Evolutionary conservation across 192 early-diverging fungal genomes (phyloP).

Genomic region (Coemansia sp.): DNA sequence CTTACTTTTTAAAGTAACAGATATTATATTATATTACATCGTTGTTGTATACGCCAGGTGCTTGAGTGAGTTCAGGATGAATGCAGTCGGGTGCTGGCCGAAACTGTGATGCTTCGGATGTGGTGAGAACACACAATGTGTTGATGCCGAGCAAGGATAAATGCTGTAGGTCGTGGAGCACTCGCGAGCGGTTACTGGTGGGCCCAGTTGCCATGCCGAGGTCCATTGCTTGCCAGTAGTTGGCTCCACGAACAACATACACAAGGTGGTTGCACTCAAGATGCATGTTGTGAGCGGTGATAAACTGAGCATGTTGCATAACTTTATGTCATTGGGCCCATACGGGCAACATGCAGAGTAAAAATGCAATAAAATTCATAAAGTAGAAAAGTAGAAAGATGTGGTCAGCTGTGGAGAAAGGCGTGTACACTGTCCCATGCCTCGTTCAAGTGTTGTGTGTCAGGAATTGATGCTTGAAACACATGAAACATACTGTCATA

Average conservation of each 20-base stretch:
- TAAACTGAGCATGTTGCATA: slow-evolving; percentile 25
- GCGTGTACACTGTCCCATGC: slow-evolving; percentile 16
- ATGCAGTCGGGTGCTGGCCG: slow-evolving; percentile 58
- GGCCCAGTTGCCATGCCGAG: slow-evolving; percentile 51
- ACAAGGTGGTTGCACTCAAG: slow-evolving; percentile 33
- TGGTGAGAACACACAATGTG: slow-evolving; percentile 63
- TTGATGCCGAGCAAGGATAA: slow-evolving; percentile 57
- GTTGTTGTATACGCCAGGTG: slow-evolving; percentile 59
- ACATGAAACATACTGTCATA: slow-evolving; percentile 41
- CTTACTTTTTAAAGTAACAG: too few species aligned
- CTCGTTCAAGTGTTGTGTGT: not conserved
- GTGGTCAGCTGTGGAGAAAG: slow-evolving; percentile 10
- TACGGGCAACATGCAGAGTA: not conserved
- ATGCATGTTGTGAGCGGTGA: slow-evolving; percentile 41
- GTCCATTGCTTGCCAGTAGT: slow-evolving; percentile 79
- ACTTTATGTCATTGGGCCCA: not conserved
- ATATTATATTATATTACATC: slow-evolving; percentile 12
- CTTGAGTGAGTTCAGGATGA: slow-evolving; percentile 58
- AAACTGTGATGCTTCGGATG: slow-evolving; percentile 58
- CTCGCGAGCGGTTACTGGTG: slow-evolving; percentile 55
- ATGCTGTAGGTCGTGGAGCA: slow-evolving; percentile 54
- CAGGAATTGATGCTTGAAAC: slow-evolving; percentile 22
- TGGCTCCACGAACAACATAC: slow-evolving; percentile 58
- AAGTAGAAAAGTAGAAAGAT: not conserved
- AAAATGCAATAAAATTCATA: not conserved